These are phyloP conservation scores for Hamigera avellanea DNA, from an alignment of 495 filamentous ascomycete species.

Conservation along the genomic window DNA sequence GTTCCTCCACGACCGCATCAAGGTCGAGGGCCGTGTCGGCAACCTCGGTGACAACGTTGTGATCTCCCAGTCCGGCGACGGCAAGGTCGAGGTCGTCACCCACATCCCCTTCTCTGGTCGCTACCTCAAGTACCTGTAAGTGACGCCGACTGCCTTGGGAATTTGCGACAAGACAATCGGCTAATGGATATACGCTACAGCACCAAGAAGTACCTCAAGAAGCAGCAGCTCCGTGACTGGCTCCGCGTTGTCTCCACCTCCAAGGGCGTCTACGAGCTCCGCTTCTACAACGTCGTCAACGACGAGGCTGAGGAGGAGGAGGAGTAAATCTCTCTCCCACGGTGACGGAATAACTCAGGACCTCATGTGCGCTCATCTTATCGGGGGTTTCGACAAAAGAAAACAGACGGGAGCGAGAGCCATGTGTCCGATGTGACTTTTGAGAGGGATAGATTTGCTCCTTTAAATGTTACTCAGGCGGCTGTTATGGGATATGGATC, in stretches of 20 bases:
- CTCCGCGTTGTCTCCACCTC: constrained; percentile 94
- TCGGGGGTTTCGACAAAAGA: no score
- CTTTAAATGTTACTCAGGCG: no score
- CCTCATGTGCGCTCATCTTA: no score
- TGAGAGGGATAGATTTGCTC: no score
- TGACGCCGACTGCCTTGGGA: constrained; percentile 6
- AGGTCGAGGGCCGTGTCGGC: constrained; percentile 94
- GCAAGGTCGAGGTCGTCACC: constrained; percentile 94
- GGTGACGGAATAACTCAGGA: not conserved
- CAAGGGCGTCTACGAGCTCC: constrained; percentile 96
- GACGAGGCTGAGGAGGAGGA: constrained; percentile 96
- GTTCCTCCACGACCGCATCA: constrained; percentile 98
- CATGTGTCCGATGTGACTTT: no score
- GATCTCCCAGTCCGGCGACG: constrained; percentile 83
- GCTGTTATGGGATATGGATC: no score
- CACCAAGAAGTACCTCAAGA: constrained; percentile 99
- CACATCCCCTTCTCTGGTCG: constrained; percentile 97
- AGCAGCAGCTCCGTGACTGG: constrained; percentile 99
- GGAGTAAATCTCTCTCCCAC: constrained; percentile 51
- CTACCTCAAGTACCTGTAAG: constrained; percentile 99
- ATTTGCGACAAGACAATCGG: constrained; percentile 1
- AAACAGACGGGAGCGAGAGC: no score
- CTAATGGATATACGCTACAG: constrained; percentile 35
- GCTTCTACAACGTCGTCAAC: constrained; percentile 99
- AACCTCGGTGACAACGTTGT: constrained; percentile 91